Evolutionary conservation across 768 basidiomycete species (phyloP), one percentile per base, ranked within the genome.

Genomic region (Kwoniella pini): DNA sequence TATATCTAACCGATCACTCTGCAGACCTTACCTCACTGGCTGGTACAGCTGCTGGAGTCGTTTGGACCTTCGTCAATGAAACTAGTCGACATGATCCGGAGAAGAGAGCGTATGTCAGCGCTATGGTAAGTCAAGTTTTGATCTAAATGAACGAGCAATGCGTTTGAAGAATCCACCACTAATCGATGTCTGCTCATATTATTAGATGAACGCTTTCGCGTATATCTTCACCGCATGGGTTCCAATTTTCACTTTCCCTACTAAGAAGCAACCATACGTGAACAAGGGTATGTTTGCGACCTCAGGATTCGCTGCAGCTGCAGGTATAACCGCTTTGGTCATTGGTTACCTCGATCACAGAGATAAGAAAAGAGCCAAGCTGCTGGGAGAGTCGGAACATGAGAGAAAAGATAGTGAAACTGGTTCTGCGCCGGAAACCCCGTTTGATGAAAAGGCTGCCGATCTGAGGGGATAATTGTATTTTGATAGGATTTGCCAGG

Each of bases 191-290:
- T 5, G 19, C 19, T 42, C 9, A 42, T 19, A 19, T 17, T 42
- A 24, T 43, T 50, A 71, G 67, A 71, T 71, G 69, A 71, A 71
- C 57, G 67, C 64, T 4, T 63, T 68, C 40, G 48, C 67, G 1
- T 68, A 66, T 54, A 68, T 68, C 54, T 68, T 68, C 57, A 63
- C 64, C 1, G 70, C 70, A 4, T 71, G 69, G 67, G 43, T 70
- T 7, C 70, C 70, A 2, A 69, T 72, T 54, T 72, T 72, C 60
- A 72, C 68, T 15, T 72, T 69, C 63, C 70, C 70, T 1, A 72
- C 70, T 13, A 54, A 63, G 42, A 55, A 59, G 26, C 70, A 72
- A 40, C 70, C 70, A 4, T 60, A 61, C 36, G 62, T 72, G 48
- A 57, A 60, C 17, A 59, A 58, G 5, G 70, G 70, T 17, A 67